These are phyloP conservation scores for Rhizophagus sp. DNA, from an alignment of 192 early-diverging fungal genomes.

Conservation along the genomic window DNA sequence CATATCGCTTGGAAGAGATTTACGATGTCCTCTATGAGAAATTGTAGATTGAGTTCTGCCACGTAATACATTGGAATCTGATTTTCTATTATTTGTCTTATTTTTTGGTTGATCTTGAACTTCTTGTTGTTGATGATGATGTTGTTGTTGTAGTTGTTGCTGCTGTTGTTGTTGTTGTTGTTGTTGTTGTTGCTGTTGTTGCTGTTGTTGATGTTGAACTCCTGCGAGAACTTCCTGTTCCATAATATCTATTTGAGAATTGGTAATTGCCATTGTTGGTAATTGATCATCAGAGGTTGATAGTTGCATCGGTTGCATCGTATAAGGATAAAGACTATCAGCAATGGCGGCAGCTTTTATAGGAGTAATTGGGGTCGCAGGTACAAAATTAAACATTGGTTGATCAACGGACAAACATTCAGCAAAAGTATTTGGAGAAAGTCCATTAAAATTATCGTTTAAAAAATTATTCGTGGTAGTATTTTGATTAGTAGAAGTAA, in stretches of 20 bases:
- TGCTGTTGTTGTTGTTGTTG: neutral
- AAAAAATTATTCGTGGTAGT: neutral
- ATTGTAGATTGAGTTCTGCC: neutral
- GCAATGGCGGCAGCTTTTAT: neutral
- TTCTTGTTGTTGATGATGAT: neutral
- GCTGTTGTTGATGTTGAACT: neutral
- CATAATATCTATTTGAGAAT: neutral
- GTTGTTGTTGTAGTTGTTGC: neutral
- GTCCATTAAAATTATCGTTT: too few species aligned
- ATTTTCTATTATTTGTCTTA: neutral
- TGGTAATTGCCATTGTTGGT: neutral
- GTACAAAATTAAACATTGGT: conserved; percentile 19
- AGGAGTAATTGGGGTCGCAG: conserved; percentile 16
- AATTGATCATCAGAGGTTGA: neutral
- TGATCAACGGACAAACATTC: neutral
- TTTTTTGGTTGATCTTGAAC: neutral
- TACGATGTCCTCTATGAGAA: conserved; percentile 15
- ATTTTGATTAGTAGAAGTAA: neutral
- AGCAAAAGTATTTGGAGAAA: neutral
- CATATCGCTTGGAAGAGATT: conserved; percentile 18
- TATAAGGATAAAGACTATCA: neutral
- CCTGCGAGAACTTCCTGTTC: neutral
- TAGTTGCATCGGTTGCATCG: neutral
- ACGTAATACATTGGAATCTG: neutral
- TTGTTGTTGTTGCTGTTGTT: neutral